phyloP scores from a whole-genome alignment of 2,329 filamentous ascomycete species.

The Venturia carpophila region DNA sequence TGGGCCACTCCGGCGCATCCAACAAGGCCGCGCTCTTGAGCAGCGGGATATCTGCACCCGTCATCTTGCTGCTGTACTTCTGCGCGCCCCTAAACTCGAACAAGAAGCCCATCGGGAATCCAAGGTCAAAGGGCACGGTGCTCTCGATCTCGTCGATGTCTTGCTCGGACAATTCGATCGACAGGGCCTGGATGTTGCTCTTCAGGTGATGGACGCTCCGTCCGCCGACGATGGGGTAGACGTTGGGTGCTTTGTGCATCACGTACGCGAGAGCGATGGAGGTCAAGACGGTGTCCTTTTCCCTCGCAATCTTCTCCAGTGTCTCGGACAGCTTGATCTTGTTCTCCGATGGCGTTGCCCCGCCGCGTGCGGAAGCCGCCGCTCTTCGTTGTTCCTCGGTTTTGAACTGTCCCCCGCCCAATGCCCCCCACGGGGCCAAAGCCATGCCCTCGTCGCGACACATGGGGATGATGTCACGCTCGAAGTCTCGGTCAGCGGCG shows the following conservation, averaged over 20 bases:
- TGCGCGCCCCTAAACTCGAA: constrained; percentile 23
- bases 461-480: constrained; percentile 65
- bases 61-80: not conserved
- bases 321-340: constrained; percentile 47
- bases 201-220: constrained; percentile 65
- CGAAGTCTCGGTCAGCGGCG: constrained; percentile 55
- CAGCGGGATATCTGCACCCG: constrained; percentile 4
- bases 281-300: constrained; percentile 40
- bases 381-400: constrained; percentile 31
- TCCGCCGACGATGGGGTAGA: constrained; percentile 67
- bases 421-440: constrained; percentile 50
- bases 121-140: constrained; percentile 46
- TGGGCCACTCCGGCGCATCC: constrained; percentile 7
- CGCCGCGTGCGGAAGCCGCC: constrained; percentile 30
- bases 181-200: constrained; percentile 52
- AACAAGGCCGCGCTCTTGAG: not conserved
- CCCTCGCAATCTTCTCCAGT: constrained; percentile 52
- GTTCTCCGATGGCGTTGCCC: constrained; percentile 37
- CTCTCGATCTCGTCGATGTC: constrained; percentile 50
- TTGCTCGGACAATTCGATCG: constrained; percentile 41
- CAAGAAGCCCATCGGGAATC: constrained; percentile 46
- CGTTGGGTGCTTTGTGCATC: constrained; percentile 60
- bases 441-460: constrained; percentile 54
- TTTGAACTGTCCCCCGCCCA: constrained; percentile 32
- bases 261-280: constrained; percentile 59